A percentile compares a stretch with the other conserved stretches of the same genome.
Evolutionary conservation across 148 eudicot species (phyloP).

Genomic region (Drosera capensis): DNA sequence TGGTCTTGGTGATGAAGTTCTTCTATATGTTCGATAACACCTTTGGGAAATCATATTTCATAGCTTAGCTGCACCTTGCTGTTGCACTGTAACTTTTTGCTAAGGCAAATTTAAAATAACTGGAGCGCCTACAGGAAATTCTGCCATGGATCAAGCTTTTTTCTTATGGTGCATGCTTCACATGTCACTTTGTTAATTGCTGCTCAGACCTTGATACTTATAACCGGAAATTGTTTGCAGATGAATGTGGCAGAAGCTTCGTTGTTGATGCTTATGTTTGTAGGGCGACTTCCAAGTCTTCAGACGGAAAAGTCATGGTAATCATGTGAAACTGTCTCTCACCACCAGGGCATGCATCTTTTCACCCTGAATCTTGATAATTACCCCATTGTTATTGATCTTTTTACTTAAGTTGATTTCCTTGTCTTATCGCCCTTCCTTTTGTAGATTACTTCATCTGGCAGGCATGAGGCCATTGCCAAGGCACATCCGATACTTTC

Average conservation of each 20-base stretch:
- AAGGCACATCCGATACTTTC: slow-evolving; percentile 56
- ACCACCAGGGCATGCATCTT: background rate
- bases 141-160: no score
- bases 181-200: background rate
- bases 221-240: slow-evolving; percentile 23
- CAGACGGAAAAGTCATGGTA: slow-evolving; percentile 63
- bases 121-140: no score
- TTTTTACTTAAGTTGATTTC: background rate
- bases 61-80: no score
- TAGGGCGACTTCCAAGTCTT: slow-evolving; percentile 36
- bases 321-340: slow-evolving; percentile 5
- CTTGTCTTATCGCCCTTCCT: slow-evolving; percentile 2
- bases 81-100: no score
- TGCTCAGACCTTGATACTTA: background rate
- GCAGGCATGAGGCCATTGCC: slow-evolving; percentile 44
- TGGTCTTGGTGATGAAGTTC: no score
- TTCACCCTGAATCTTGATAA: background rate
- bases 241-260: slow-evolving; percentile 24
- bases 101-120: no score
- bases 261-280: slow-evolving; percentile 56
- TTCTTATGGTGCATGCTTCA: no score
- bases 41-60: no score
- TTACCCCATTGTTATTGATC: background rate
- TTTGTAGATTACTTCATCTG: slow-evolving; percentile 57
- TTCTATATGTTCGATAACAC: no score